Evolutionary conservation across 164 flowering plant genomes (phyloP), one percentile per base, ranked within the genome.

Genomic region (Berberis vulgaris): DNA sequence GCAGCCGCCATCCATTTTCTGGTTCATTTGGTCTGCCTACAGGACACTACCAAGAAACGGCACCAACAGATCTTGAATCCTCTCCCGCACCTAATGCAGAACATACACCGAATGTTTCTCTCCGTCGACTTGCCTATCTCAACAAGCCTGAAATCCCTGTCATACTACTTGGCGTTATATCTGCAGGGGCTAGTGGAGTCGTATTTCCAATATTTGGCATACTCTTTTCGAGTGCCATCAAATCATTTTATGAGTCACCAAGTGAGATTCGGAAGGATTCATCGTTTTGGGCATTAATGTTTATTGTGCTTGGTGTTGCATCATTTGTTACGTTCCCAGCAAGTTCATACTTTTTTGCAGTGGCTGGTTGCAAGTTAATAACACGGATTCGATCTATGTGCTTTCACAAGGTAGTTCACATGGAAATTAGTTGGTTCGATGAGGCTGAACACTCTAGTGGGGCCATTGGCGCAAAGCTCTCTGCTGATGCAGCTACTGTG

Each of bases 101-200:
- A 68, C 43, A 43, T 40, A 59, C 65, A 40, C 71, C 58, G 7
- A 52, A 75, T 43, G 77, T 80, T 59, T 49, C 83, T 58, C 73
- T 77, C 42, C 53, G 61, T 45, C 79, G 82, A 41, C 62, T 79
- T 49, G 84, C 81, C 6, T 57, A 46, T 70, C 76, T 79, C n/a
- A 79, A 81, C 75, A 79, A 69, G 69, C 78, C 82, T 2, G 84
- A 81, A 67, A 69, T 77, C 47, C 81, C 79, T 7, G 56, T 77
- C 1, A 46, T 81, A 42, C 45, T 81, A 26, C 65, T 79, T 50
- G 84, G 84, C 7, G 10, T 43, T 1, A 38, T 73, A 44, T 65
- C 74, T 60, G 74, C 81, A 55, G 73, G 12, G 7, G 61, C 53
- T 26, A 79, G 70, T 54, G 82, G 84, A 5, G 45, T 65, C 3